Conservation (phyloP, 2,329 filamentous ascomycete species). For the Tympanopsis confertula region DNA sequence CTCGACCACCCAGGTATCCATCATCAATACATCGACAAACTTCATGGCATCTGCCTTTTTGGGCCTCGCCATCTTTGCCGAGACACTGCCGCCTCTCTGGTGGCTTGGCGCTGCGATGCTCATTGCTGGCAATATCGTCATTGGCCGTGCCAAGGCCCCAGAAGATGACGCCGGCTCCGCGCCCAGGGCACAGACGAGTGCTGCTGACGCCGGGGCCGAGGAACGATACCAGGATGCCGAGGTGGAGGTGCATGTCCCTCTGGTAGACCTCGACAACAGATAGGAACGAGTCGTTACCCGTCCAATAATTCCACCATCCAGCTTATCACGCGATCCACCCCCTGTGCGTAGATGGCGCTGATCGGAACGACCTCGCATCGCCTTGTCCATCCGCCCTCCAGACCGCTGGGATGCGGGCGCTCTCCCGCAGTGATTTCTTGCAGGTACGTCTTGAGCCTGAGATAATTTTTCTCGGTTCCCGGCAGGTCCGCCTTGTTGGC, state of each 20-base stretch:
- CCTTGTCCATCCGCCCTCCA: constrained; percentile 42
- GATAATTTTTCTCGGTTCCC: constrained; percentile 69
- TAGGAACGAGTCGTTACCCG: constrained; percentile 15
- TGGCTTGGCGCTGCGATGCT: constrained; percentile 64
- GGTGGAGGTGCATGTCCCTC: no score
- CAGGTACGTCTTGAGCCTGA: constrained; percentile 58
- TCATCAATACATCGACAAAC: constrained; percentile 74
- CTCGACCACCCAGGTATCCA: constrained; percentile 68
- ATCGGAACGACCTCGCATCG: constrained; percentile 68
- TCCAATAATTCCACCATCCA: constrained; percentile 61
- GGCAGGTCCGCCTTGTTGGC: constrained; percentile 84
- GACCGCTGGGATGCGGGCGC: constrained; percentile 61
- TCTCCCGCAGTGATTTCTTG: constrained; percentile 48
- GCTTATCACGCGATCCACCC: constrained; percentile 64
- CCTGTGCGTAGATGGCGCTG: constrained; percentile 79
- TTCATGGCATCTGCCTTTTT: constrained; percentile 69
- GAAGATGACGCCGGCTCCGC: no score
- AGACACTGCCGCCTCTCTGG: constrained; percentile 63
- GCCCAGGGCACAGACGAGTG: no score
- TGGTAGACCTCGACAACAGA: no score
- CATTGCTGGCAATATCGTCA: constrained; percentile 67
- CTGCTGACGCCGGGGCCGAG: no score
- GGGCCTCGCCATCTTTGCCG: constrained; percentile 59
- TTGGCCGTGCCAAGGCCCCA: constrained; percentile 36
- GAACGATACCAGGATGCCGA: no score